Evolutionary conservation across 495 filamentous ascomycete species (phyloP).

Genomic region (Penicillium bialowiezense): DNA sequence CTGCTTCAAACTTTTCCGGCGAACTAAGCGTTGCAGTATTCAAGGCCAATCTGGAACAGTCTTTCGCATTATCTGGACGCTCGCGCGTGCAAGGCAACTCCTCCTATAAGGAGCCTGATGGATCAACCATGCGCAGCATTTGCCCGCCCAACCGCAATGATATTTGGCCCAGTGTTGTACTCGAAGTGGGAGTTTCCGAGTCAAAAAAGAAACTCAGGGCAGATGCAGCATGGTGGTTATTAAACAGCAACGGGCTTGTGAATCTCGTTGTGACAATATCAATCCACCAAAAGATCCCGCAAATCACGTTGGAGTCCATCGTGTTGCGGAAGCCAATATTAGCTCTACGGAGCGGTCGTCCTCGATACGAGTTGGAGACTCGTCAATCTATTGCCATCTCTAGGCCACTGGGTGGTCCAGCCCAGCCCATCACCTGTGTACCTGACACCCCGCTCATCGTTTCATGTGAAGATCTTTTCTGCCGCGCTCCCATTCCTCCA

Average conservation of each 20-base stretch:
- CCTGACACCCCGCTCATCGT: background rate
- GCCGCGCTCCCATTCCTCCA: background rate
- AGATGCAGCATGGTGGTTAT: constrained; percentile 2
- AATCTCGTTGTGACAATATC: background rate
- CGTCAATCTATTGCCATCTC: background rate
- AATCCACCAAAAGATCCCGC: background rate
- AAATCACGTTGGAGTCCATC: background rate
- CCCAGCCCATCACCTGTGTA: background rate
- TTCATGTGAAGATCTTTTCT: background rate
- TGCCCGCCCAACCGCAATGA: background rate
- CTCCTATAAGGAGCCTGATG: background rate
- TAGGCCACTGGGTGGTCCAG: background rate
- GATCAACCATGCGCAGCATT: background rate
- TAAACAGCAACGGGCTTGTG: background rate
- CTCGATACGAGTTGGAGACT: background rate
- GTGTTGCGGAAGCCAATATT: too few species aligned
- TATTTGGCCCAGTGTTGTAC: background rate
- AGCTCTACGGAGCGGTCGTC: background rate
- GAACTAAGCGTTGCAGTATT: too few species aligned
- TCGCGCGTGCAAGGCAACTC: background rate
- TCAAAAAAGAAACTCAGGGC: background rate
- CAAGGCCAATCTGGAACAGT: background rate
- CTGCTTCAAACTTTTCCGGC: background rate
- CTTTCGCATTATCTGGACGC: background rate
- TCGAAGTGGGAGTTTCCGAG: background rate